These are phyloP conservation scores for Phytophthora tubulina DNA, from an alignment of 352 stramenopile species.

Conservation along the genomic window DNA sequence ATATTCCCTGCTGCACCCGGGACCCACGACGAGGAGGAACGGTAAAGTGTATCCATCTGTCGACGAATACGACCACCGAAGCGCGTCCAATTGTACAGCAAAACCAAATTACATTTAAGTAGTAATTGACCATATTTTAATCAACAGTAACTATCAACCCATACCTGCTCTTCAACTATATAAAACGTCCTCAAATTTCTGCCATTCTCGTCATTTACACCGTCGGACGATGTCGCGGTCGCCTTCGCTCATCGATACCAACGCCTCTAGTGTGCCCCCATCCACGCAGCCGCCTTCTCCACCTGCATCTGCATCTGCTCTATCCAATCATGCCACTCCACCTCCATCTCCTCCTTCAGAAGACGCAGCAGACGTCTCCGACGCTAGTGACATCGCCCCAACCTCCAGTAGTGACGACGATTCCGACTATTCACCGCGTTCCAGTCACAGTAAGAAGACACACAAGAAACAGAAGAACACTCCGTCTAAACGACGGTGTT, in stretches of 20 bases:
- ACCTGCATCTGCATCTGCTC: slow-evolving; percentile 7
- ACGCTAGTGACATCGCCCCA: slow-evolving; percentile 20
- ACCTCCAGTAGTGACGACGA: slow-evolving; percentile 40
- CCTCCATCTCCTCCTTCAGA: slow-evolving; percentile 9
- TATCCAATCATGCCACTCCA: slow-evolving; percentile 22
- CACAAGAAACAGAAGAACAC: slow-evolving; percentile 16
- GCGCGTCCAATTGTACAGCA: background rate
- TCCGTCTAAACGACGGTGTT: slow-evolving; percentile 30
- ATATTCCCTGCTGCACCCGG: slow-evolving; percentile 1
- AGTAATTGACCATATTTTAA: background rate
- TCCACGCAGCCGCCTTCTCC: slow-evolving; percentile 19
- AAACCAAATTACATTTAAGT: background rate
- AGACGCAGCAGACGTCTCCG: slow-evolving; percentile 15
- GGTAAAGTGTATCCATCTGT: slow-evolving; percentile 14
- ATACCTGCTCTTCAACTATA: slow-evolving; percentile 6
- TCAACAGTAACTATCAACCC: background rate
- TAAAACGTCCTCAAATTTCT: slow-evolving; percentile 12
- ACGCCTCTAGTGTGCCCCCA: background rate
- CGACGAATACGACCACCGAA: slow-evolving; percentile 15
- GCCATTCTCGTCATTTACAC: background rate
- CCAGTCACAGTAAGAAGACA: slow-evolving; percentile 5
- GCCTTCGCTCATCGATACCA: slow-evolving; percentile 1
- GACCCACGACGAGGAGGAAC: background rate
- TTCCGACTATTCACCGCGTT: slow-evolving; percentile 48
- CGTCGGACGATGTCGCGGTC: slow-evolving; percentile 14